Conservation (phyloP, 768 basidiomycete genomes). For the Amanita thiersii region DNA sequence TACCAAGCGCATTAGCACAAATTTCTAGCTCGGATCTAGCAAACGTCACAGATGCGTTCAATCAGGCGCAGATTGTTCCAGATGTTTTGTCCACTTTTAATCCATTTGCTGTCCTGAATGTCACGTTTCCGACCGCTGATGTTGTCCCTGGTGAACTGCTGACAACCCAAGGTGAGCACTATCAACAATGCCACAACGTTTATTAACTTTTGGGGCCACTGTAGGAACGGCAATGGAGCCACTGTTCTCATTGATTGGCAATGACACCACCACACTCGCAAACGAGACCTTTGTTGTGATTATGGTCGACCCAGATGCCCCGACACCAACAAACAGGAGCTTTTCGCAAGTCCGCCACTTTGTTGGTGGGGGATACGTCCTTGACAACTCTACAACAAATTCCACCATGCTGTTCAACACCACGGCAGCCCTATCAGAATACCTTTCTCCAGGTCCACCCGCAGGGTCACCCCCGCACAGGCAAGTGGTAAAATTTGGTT, state of each 20-base stretch:
- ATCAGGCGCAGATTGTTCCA: conserved; percentile 30
- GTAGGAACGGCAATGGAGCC: conserved; percentile 28
- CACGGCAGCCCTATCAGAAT: conserved; percentile 31
- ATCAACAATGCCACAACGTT: not conserved
- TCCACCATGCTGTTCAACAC: conserved; percentile 25
- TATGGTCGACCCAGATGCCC: conserved; percentile 36
- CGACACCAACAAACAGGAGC: conserved; percentile 27
- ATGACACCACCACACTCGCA: conserved; percentile 15
- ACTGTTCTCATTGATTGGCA: conserved; percentile 20
- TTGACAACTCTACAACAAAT: conserved; percentile 15
- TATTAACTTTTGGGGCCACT: not conserved
- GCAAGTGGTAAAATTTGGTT: conserved; percentile 16
- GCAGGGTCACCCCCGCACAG: conserved; percentile 35
- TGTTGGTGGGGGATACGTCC: conserved; percentile 28
- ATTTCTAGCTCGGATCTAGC: not conserved
- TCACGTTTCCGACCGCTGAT: conserved; percentile 27
- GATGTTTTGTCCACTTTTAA: conserved; percentile 29
- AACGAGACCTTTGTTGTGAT: conserved; percentile 27
- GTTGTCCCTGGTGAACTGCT: conserved; percentile 28
- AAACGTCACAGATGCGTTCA: conserved; percentile 23
- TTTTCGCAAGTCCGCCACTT: conserved; percentile 32
- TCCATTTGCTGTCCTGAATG: conserved; percentile 25
- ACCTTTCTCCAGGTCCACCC: conserved; percentile 29
- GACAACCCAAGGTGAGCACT: conserved; percentile 25
- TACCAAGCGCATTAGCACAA: not conserved